Evolutionary conservation across 352 stramenopile species (phyloP).

Genomic region (Pythium periplocum): DNA sequence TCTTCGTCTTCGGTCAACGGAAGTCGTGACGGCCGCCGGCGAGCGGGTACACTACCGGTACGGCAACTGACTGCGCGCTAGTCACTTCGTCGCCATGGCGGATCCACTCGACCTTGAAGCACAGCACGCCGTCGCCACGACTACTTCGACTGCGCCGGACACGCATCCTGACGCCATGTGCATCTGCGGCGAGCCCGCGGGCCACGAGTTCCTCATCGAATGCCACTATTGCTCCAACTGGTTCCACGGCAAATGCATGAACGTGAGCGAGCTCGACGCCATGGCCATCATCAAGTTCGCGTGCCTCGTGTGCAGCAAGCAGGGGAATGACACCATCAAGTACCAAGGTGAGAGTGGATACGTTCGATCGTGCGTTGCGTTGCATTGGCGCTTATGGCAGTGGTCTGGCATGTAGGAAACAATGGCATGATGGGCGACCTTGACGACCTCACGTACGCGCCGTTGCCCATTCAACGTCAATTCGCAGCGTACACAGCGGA

Average conservation of each 20-base stretch:
- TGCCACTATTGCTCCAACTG: slow-evolving; percentile 65
- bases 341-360: slow-evolving; percentile 24
- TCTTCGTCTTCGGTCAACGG: no score
- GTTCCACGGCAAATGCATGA: slow-evolving; percentile 50
- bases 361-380: no score
- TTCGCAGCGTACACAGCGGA: slow-evolving; percentile 14
- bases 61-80: no score
- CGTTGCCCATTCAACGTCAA: slow-evolving; percentile 37
- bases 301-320: slow-evolving; percentile 35
- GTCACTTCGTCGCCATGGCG: no score
- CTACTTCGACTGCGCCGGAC: not conserved
- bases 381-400: no score
- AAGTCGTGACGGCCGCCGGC: no score
- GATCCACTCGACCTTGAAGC: no score
- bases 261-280: slow-evolving; percentile 50
- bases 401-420: slow-evolving; percentile 3
- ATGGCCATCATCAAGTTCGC: slow-evolving; percentile 54
- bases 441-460: slow-evolving; percentile 32
- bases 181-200: slow-evolving; percentile 18
- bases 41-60: no score
- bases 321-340: slow-evolving; percentile 31
- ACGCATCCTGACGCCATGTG: slow-evolving; percentile 12
- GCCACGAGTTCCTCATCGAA: slow-evolving; percentile 48
- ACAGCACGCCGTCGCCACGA: no score
- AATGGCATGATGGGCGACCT: slow-evolving; percentile 11